Evolutionary conservation across 306 rosid species (phyloP), one percentile per base, ranked within the genome.

Genomic region (Canavalia gladiata): DNA sequence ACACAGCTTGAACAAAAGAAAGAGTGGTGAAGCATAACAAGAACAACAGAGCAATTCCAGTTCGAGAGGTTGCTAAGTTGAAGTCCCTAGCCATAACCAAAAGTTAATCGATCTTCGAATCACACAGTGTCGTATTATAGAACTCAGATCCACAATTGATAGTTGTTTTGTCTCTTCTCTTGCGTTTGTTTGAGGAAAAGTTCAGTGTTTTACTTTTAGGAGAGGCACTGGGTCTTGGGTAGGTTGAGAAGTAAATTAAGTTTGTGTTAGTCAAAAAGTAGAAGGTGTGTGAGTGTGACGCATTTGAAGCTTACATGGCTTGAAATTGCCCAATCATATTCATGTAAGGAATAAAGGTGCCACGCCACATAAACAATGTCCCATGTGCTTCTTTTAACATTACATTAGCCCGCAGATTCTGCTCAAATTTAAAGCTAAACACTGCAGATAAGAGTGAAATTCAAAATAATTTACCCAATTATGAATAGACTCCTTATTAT

Each of bases 1-100:
- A 85, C 5, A 87, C n/a, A 7, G 88, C 55, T 66, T 39, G 30
- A 50, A 87, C 25, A 51, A 5, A 35, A 81, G 49, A 35, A 12
- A 18, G 28, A 18, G 70, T 7, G 54, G 43, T 7, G 55, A 81
- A 74, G 70, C 75, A 74, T 7, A 74, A 3, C 5, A 82, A 35
- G 69, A 69, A 13, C 31, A 52, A 2, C 46, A 54, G 4, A 46
- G 45, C 2, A 46, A 25, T 56, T 74, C 34, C 64, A 69, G 42
- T 73, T 70, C 13, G 65, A 54, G 7, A 18, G 68, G 57, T 31
- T n/a, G n/a, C n/a, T 2, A 62, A 6, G 64, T 39, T 13, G 1
- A 13, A 51, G 33, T 13, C 56, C 65, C 33, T 25, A 10, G 65
- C 83, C 85, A 85, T 76, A 1, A 34, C 13, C 37, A 0, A 37